phyloP scores from a whole-genome alignment of 257 asterid genomes.

The Echites panduratus region DNA sequence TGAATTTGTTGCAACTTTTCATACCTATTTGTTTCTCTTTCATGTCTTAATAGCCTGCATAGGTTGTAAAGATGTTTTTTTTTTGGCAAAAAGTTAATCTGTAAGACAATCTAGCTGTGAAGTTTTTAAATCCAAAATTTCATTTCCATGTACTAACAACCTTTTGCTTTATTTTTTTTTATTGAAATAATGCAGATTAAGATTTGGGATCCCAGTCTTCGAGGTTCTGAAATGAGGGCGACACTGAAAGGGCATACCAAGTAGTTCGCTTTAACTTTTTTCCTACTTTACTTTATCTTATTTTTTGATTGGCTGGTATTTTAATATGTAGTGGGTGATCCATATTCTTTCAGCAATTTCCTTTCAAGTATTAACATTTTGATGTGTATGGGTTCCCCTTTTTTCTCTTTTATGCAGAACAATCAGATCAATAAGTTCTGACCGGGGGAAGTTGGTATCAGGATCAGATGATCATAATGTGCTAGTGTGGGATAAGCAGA shows the following conservation, averaged over 20 bases:
- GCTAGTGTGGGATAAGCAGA: conserved; percentile 97
- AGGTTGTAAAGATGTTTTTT: background rate
- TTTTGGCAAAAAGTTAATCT: background rate
- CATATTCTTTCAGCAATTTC: background rate
- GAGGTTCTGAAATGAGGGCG: conserved; percentile 93
- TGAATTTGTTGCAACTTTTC: background rate
- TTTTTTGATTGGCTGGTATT: background rate
- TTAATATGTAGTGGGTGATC: conserved; percentile 8
- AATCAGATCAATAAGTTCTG: conserved; percentile 92
- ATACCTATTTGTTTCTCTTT: background rate
- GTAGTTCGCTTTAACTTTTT: conserved; percentile 25
- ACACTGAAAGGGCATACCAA: conserved; percentile 87
- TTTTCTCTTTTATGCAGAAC: conserved; percentile 44
- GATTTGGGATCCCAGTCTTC: conserved; percentile 95
- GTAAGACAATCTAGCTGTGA: background rate
- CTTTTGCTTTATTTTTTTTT: background rate
- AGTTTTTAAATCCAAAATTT: background rate
- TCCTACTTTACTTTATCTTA: background rate
- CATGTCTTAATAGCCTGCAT: background rate
- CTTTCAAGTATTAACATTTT: background rate
- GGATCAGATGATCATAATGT: conserved; percentile 97
- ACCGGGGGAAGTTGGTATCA: conserved; percentile 87
- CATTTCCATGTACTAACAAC: conserved; percentile 3
- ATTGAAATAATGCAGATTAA: conserved; percentile 49
- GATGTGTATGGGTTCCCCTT: conserved; percentile 3